Conservation (phyloP, 1,139 yeast genomes). For the Kurtzmaniella quercitrusa region DNA sequence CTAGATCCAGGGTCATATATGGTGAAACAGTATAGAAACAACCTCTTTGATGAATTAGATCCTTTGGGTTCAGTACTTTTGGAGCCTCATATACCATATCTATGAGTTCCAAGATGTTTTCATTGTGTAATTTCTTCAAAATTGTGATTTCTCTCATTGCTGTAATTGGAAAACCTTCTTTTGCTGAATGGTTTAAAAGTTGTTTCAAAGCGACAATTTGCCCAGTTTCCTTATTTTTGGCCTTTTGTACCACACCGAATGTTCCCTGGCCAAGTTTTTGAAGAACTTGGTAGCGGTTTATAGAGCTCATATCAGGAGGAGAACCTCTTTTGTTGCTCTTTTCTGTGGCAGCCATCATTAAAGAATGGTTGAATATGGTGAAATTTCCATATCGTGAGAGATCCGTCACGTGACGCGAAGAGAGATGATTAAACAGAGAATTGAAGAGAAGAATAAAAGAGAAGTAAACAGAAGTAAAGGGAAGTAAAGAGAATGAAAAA, state of each 20-base stretch:
- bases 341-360: not conserved
- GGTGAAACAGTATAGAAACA: conserved; percentile 86
- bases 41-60: conserved; percentile 38
- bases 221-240: conserved; percentile 26
- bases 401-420: not conserved
- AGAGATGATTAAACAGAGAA: not conserved
- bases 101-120: conserved; percentile 69
- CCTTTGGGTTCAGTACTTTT: conserved; percentile 28
- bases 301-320: conserved; percentile 25
- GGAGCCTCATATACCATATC: conserved; percentile 77
- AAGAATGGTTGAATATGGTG: too few species aligned
- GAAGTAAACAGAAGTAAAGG: too few species aligned
- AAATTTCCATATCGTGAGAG: not conserved
- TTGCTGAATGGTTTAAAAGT: conserved; percentile 74
- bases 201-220: conserved; percentile 60
- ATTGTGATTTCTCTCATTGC: conserved; percentile 91
- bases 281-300: conserved; percentile 30
- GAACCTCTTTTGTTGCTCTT: not conserved
- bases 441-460: not conserved
- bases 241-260: conserved; percentile 48
- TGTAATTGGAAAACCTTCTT: conserved; percentile 92
- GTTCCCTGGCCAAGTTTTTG: conserved; percentile 46
- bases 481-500: too few species aligned
- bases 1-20: conserved; percentile 89
- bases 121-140: conserved; percentile 64